A percentile compares a stretch with the other conserved stretches of the same genome.
Conservation (phyloP, 1,284 basidiomycete genomes). For the Vanrija humicola region DNA sequence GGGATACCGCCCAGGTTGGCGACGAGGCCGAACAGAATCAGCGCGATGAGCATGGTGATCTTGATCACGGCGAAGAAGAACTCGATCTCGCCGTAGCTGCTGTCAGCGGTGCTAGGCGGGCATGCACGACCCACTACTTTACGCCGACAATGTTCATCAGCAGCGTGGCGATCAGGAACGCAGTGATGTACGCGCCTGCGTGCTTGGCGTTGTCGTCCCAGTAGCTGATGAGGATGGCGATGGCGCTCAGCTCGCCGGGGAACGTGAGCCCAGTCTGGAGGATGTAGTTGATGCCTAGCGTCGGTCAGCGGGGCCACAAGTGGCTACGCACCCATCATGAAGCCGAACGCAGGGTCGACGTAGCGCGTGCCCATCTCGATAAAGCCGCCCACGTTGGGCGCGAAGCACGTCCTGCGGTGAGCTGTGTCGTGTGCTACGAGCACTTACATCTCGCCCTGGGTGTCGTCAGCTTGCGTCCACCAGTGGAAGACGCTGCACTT, state of each 20-base stretch:
- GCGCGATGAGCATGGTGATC: conserved; percentile 6
- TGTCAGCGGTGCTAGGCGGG: not conserved
- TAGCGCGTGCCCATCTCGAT: conserved; percentile 22
- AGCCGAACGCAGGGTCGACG: conserved; percentile 18
- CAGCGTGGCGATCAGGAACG: conserved; percentile 4
- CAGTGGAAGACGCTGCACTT: not conserved
- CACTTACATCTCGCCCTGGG: conserved; percentile 6
- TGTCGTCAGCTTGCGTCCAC: not conserved
- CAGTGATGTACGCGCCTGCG: conserved; percentile 13
- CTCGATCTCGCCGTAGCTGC: conserved; percentile 28
- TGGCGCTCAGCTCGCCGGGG: conserved; percentile 67
- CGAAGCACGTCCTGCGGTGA: conserved; percentile 8
- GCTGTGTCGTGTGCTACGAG: not conserved
- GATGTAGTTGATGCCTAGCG: conserved; percentile 22
- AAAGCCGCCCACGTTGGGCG: conserved; percentile 19
- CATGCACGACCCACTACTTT: not conserved
- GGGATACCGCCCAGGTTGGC: conserved; percentile 71
- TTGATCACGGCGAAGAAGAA: conserved; percentile 45
- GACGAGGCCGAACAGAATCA: conserved; percentile 61
- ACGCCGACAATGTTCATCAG: not conserved
- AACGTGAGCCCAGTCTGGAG: conserved; percentile 18
- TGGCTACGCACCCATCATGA: conserved; percentile 14
- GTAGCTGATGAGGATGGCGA: conserved; percentile 67
- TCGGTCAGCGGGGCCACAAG: conserved; percentile 17
- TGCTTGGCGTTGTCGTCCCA: conserved; percentile 58